Evolutionary conservation across 208 protist genomes (phyloP).

Genomic region (Acanthamoeba castellanii): DNA sequence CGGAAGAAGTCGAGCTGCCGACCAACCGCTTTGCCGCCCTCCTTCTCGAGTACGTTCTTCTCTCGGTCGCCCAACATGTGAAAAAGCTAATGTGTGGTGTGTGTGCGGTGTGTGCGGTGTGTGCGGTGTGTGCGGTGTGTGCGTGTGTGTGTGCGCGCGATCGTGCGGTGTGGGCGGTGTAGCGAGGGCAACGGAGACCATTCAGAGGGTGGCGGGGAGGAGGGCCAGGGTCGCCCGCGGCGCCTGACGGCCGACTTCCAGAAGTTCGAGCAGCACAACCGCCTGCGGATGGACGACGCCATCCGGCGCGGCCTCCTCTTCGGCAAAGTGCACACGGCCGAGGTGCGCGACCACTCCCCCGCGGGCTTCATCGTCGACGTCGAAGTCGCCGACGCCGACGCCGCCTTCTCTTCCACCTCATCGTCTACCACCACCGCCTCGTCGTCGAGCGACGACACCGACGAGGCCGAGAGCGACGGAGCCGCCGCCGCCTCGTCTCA

Average conservation of each 20-base stretch:
- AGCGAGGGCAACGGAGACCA: neutral
- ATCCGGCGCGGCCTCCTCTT: neutral
- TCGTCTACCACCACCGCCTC: too few species aligned
- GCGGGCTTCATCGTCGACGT: slow-evolving; percentile 12
- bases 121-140: too few species aligned
- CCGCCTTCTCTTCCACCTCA: neutral
- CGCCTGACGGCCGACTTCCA: too few species aligned
- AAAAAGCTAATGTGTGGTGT: too few species aligned
- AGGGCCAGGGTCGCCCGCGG: neutral
- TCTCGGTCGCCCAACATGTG: neutral
- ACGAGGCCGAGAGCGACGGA: too few species aligned
- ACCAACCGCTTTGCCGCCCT: neutral
- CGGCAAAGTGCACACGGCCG: neutral
- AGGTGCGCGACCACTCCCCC: neutral
- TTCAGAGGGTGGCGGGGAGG: neutral
- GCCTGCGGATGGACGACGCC: neutral
- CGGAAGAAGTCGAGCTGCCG: neutral
- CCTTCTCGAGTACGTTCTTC: neutral
- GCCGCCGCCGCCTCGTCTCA: neutral
- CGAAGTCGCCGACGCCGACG: neutral
- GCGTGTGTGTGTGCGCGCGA: neutral
- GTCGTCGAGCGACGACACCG: too few species aligned
- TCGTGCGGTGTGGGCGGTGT: neutral
- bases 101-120: too few species aligned
- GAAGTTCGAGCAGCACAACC: neutral